Percentiles rank a stretch among this genome's conserved stretches.
Evolutionary conservation across 1,284 basidiomycete species (phyloP).

Genomic region (Dichomitus squalens): DNA sequence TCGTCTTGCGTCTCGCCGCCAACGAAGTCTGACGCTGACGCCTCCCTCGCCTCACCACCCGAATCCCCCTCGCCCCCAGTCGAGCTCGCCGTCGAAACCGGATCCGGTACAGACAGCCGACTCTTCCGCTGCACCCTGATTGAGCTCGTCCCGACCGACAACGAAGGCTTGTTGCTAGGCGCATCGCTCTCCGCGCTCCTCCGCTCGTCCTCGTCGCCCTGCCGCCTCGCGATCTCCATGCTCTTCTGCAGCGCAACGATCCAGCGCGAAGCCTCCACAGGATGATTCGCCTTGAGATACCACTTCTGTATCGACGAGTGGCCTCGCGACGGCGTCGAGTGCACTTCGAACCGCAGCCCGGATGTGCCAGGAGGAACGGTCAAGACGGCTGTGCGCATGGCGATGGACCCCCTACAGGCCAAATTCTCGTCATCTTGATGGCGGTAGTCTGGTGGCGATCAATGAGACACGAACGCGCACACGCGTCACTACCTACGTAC

Average conservation of each 20-base stretch:
- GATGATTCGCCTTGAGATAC: constrained; percentile 91
- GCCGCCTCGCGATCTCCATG: constrained; percentile 63
- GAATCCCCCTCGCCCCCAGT: constrained; percentile 19
- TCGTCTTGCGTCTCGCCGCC: constrained; percentile 39
- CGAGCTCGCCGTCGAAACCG: constrained; percentile 17
- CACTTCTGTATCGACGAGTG: constrained; percentile 68
- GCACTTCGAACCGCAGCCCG: constrained; percentile 83
- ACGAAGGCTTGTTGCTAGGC: constrained; percentile 26
- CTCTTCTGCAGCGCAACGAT: constrained; percentile 73
- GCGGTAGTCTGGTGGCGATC: constrained; percentile 67
- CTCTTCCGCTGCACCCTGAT: constrained; percentile 4
- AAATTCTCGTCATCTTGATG: constrained; percentile 92
- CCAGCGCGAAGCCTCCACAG: constrained; percentile 90
- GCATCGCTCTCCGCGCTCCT: constrained; percentile 38
- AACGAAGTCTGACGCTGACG: neutral
- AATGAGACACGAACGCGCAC: neutral
- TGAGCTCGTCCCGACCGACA: constrained; percentile 20
- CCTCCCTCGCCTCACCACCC: constrained; percentile 13
- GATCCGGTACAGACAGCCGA: neutral
- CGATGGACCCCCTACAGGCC: constrained; percentile 87
- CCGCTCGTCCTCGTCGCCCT: constrained; percentile 27
- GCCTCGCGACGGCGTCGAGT: constrained; percentile 58
- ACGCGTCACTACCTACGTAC: constrained; percentile 45
- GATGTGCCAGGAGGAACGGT: constrained; percentile 54
- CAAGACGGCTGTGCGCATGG: constrained; percentile 80